These are phyloP conservation scores for Pilasporangium apinafurcum DNA, from an alignment of 352 stramenopile genomes.

Conservation along the genomic window DNA sequence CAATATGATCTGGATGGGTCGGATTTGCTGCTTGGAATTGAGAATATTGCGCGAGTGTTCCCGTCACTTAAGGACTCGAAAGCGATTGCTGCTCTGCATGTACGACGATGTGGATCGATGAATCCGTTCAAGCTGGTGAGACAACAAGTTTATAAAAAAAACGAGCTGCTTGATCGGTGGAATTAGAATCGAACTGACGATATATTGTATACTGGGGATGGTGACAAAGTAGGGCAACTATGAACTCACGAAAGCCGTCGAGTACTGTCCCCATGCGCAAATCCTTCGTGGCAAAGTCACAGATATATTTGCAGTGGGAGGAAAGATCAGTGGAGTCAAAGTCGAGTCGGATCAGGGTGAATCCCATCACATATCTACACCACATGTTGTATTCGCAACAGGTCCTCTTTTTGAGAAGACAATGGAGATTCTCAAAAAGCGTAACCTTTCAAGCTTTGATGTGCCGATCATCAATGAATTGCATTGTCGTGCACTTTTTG, in stretches of 20 bases:
- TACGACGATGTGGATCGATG: slow-evolving; percentile 63
- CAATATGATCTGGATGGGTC: slow-evolving; percentile 58
- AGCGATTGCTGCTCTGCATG: slow-evolving; percentile 52
- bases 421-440: slow-evolving; percentile 47
- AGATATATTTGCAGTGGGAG: slow-evolving; percentile 42
- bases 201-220: not conserved
- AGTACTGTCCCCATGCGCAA: slow-evolving; percentile 54
- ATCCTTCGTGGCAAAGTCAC: slow-evolving; percentile 54
- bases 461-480: slow-evolving; percentile 72
- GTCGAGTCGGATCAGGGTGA: slow-evolving; percentile 44
- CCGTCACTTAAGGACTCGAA: slow-evolving; percentile 52
- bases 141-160: not conserved
- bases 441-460: slow-evolving; percentile 40
- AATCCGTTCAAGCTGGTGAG: slow-evolving; percentile 59
- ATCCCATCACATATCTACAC: slow-evolving; percentile 46
- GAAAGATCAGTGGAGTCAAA: slow-evolving; percentile 47
- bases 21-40: slow-evolving; percentile 58
- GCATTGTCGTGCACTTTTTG: slow-evolving; percentile 59
- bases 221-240: slow-evolving; percentile 26
- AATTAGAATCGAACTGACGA: not conserved
- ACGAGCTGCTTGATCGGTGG: not conserved
- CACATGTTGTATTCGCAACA: slow-evolving; percentile 65
- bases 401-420: slow-evolving; percentile 63
- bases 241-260: slow-evolving; percentile 52
- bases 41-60: slow-evolving; percentile 49